phyloP scores from a whole-genome alignment of 805 yeast genomes.

The Myxozyma geophila region DNA sequence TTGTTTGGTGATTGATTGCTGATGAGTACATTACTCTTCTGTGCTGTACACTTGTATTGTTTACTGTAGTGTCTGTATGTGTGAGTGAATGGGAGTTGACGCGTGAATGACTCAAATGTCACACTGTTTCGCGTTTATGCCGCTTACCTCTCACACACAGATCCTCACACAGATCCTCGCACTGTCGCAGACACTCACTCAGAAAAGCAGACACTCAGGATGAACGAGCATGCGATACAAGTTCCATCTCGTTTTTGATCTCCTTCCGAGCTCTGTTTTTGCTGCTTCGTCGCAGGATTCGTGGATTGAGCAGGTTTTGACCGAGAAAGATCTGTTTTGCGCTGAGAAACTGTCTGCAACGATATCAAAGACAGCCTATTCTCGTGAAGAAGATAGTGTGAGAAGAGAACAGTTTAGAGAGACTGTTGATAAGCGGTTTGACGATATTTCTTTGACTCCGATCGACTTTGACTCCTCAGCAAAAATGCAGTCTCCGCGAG shows the following conservation, averaged over 20 bases:
- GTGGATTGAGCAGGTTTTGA: constrained; percentile 15
- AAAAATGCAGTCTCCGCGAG: constrained; percentile 51
- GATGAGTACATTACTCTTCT: constrained; percentile 21
- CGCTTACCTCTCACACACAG: background rate
- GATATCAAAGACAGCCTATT: background rate
- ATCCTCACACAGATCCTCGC: too few relatives aligned
- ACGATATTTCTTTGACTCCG: constrained; percentile 28
- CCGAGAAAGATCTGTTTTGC: constrained; percentile 19
- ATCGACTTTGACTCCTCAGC: constrained; percentile 33
- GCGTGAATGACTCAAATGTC: background rate
- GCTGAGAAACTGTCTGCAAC: too few relatives aligned
- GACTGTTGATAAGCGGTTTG: constrained; percentile 34
- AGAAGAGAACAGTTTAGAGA: background rate
- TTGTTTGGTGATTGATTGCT: constrained; percentile 18
- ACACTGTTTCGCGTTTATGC: constrained; percentile 6
- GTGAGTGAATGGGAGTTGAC: too few relatives aligned
- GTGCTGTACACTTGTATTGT: background rate
- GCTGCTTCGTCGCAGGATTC: constrained; percentile 1
- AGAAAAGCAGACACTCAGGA: background rate
- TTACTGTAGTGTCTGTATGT: background rate
- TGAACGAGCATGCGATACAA: constrained; percentile 18
- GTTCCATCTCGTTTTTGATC: constrained; percentile 26
- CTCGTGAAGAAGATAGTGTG: background rate
- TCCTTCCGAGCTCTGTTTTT: constrained; percentile 12
- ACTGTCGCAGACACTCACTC: background rate